Evolutionary conservation across 1,139 yeast species (phyloP).

Genomic region (Sugiyamaella xylanicola): DNA sequence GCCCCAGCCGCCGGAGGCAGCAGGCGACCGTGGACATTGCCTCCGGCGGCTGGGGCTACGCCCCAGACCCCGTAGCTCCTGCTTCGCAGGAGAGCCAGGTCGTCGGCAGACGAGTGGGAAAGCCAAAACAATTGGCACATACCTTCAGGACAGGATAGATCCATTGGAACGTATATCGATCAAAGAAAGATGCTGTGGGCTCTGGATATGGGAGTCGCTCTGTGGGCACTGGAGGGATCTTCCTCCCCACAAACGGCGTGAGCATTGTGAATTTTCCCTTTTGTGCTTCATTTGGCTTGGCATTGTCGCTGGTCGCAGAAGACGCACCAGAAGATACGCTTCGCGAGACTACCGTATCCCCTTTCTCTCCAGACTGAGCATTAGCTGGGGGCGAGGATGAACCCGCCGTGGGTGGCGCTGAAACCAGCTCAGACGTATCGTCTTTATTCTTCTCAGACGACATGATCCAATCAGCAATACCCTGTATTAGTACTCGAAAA

Average conservation of each 20-base stretch:
- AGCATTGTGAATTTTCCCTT: conserved; percentile 28
- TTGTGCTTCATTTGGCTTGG: conserved; percentile 5
- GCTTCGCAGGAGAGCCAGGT: too few species aligned
- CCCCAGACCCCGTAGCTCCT: too few species aligned
- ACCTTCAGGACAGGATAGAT: conserved; percentile 56
- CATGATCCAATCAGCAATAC: neutral
- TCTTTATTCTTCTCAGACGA: neutral
- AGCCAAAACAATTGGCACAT: too few species aligned
- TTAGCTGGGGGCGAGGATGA: neutral
- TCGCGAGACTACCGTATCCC: neutral
- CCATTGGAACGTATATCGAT: conserved; percentile 57
- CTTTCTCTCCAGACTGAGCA: neutral
- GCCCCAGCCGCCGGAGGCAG: too few species aligned
- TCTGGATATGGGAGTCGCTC: conserved; percentile 37
- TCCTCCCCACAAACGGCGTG: conserved; percentile 34
- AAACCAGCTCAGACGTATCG: neutral
- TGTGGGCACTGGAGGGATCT: conserved; percentile 39
- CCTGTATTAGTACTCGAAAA: neutral
- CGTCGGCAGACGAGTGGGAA: too few species aligned
- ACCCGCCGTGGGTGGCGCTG: neutral
- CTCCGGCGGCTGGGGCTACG: too few species aligned
- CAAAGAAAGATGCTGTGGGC: conserved; percentile 27
- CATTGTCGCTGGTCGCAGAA: neutral
- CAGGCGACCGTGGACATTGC: too few species aligned
- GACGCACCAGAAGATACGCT: conserved; percentile 1